Percentiles rank a stretch among this genome's conserved stretches.
These are phyloP conservation scores for Homolaphlyctis polyrhiza DNA, from an alignment of 371 early-diverging fungal species.

Conservation along the genomic window DNA sequence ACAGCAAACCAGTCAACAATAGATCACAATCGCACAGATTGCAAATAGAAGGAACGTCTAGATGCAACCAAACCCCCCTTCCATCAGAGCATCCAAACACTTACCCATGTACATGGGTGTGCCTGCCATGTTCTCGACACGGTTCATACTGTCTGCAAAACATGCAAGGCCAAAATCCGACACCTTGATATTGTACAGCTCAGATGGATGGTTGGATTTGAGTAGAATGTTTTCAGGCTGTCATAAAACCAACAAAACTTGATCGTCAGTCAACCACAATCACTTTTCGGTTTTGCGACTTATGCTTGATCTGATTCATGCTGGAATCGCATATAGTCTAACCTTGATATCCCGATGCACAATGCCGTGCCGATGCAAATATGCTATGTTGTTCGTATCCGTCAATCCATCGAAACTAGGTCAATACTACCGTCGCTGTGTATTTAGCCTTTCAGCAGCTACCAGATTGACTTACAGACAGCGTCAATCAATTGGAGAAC, in stretches of 20 bases:
- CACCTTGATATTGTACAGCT: constrained; percentile 30
- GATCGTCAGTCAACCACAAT: background rate
- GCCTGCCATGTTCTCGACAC: constrained; percentile 32
- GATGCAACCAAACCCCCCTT: too few relatives aligned
- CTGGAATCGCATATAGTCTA: too few relatives aligned
- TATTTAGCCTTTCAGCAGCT: too few relatives aligned
- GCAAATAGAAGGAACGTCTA: background rate
- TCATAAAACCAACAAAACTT: background rate
- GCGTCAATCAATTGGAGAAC: constrained; percentile 24
- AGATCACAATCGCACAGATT: too few relatives aligned
- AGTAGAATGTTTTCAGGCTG: constrained; percentile 32
- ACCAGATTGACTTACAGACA: constrained; percentile 29
- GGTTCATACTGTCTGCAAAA: constrained; percentile 25
- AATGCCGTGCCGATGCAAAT: constrained; percentile 27
- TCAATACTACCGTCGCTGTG: background rate
- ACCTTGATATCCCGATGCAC: constrained; percentile 35
- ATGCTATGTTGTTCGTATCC: constrained; percentile 9
- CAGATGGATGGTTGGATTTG: constrained; percentile 13
- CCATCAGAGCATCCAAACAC: background rate
- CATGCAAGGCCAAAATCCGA: constrained; percentile 40
- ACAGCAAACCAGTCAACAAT: background rate
- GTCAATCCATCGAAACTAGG: background rate
- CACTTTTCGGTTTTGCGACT: too few relatives aligned
- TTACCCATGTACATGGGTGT: constrained; percentile 7
- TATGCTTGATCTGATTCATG: too few relatives aligned